These are phyloP conservation scores for Heliocybe sulcata DNA, from an alignment of 1,284 basidiomycete species.

Conservation along the genomic window DNA sequence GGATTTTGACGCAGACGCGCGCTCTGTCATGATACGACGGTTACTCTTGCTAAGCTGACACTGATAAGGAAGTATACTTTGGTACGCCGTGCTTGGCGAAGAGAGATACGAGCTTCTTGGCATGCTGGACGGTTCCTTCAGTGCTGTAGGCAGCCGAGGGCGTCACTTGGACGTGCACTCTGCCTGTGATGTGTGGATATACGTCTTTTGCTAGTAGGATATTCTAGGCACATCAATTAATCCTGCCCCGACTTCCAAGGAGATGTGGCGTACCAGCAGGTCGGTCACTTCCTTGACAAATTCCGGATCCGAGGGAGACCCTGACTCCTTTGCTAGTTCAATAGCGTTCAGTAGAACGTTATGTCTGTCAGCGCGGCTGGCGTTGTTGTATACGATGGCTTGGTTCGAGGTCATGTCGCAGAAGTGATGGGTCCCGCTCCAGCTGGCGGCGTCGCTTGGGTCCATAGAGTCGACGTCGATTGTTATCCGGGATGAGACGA, in stretches of 20 bases:
- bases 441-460: conserved; percentile 29
- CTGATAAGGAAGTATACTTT: conserved; percentile 18
- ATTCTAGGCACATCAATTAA: conserved; percentile 22
- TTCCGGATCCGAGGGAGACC: conserved; percentile 2
- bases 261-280: conserved; percentile 25
- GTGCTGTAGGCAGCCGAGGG: conserved; percentile 35
- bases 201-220: conserved; percentile 37
- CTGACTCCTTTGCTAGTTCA: conserved; percentile 19
- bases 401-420: conserved; percentile 48
- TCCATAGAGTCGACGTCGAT: conserved; percentile 49
- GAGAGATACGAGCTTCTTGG: conserved; percentile 31
- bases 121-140: conserved; percentile 36
- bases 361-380: conserved; percentile 24
- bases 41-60: not conserved
- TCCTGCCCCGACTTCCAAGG: not conserved
- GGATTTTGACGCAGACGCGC: conserved; percentile 46
- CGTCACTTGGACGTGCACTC: conserved; percentile 39
- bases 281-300: conserved; percentile 31
- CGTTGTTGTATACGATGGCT: conserved; percentile 34
- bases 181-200: conserved; percentile 35
- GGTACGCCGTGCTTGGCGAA: conserved; percentile 38
- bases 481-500: conserved; percentile 26
- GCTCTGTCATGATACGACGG: conserved; percentile 17
- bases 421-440: conserved; percentile 22
- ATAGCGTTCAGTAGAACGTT: conserved; percentile 28